phyloP scores from a whole-genome alignment of 1,284 basidiomycete species.

The Calocybe gambosa region DNA sequence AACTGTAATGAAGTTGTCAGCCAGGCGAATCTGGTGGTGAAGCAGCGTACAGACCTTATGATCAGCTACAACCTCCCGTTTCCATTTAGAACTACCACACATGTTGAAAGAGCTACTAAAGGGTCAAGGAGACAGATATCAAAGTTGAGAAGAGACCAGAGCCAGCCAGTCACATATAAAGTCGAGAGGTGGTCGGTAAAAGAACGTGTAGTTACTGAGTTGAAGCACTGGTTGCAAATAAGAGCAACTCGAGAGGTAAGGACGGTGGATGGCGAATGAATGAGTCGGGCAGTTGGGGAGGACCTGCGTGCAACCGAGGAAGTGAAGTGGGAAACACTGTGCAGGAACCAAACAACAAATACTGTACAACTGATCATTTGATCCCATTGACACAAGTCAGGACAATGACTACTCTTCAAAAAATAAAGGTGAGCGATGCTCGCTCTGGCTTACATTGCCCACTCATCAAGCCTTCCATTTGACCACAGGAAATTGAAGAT shows the following conservation, averaged over 20 bases:
- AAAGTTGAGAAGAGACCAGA: conserved; percentile 27
- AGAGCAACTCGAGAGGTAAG: conserved; percentile 8
- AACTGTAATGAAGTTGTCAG: conserved; percentile 51
- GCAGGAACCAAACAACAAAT: conserved; percentile 3
- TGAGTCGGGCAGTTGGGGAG: neutral
- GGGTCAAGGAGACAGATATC: conserved; percentile 1
- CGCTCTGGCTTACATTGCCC: conserved; percentile 17
- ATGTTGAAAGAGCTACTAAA: conserved; percentile 18
- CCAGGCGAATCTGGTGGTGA: conserved; percentile 7
- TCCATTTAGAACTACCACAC: conserved; percentile 86
- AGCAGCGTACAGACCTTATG: conserved; percentile 68
- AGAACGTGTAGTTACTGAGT: conserved; percentile 23
- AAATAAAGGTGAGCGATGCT: conserved; percentile 64
- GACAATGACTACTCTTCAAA: conserved; percentile 81
- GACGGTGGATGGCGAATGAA: conserved; percentile 12
- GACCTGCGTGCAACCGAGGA: conserved; percentile 2
- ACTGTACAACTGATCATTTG: conserved; percentile 9
- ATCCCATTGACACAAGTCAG: conserved; percentile 15
- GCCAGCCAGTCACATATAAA: conserved; percentile 65
- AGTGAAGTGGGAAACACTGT: conserved; percentile 2
- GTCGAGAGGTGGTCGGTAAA: conserved; percentile 26
- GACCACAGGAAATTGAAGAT: conserved; percentile 82
- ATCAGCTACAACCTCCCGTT: conserved; percentile 94
- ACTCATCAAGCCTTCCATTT: conserved; percentile 11
- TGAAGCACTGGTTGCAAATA: conserved; percentile 16